Evolutionary conservation across 2,329 filamentous ascomycete genomes (phyloP), one percentile per base, ranked within the genome.

Genomic region (Fusarium mexicanum): DNA sequence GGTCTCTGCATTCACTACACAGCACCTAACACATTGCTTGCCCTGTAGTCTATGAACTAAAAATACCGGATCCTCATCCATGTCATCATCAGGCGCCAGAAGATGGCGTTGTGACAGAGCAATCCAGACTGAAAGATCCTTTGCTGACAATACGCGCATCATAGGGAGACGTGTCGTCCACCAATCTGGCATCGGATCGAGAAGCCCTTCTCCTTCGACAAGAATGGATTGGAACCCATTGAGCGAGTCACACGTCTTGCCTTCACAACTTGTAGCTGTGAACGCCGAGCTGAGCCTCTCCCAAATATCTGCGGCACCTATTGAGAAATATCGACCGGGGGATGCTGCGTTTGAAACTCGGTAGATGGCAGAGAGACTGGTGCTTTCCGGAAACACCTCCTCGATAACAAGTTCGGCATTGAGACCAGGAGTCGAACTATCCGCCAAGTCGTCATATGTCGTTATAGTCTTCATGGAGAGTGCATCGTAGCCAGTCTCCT

Each of bases 271-370:
- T 3, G 2, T 9, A n/a, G 20, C 14, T 12, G 26, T 50, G 4
- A n/a, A n/a, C 2, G 47, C 20, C 0, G 0, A 0, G 0, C 6
- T 33, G 6, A 50, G 20, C 2, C 0, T n/a, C 0, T 11, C 0
- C 47, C 47, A 50, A 18, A 50, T 50, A 3, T n/a, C 12, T 12
- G 20, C 4, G 0, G 20, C 6, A 0, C 29, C 4, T 6, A 22
- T 0, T 17, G 1, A 2, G 18, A 48, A 31, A 31, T 48, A 1
- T 5, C 1, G 46, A 16, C 6, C 14, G 0, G 47, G 47, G 5
- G 18, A 33, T 9, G 2, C 22, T n/a, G 47, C 6, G 3, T 0
- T n/a, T 12, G 20, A 12, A 9, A 18, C 0, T n/a, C 47, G 10
- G 29, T 50, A 50, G 2, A 8, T 9, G 4, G 14, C 29, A n/a